Evolutionary conservation across 1,139 yeast genomes (phyloP), one percentile per base, ranked within the genome.

Genomic region (Candida sp.): DNA sequence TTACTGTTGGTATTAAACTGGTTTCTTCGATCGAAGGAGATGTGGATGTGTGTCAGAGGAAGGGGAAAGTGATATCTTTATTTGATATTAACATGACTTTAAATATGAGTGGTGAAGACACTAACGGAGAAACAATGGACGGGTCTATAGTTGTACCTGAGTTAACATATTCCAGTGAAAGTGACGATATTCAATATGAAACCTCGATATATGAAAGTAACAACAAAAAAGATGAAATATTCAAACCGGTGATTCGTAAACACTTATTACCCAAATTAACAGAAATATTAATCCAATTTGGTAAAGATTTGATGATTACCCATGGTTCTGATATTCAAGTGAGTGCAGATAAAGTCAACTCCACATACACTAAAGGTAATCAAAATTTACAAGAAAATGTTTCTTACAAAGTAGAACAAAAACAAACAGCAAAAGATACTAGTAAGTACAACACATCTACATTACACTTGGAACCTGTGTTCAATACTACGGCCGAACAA

Each of bases 41-140:
- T 55, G 96, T 90, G 48, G 98, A 90, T 60, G 98, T 93, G 30
- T 86, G 89, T 49, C 99, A 93, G 69, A 82, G 99, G 55, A 93
- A 95, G 66, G 99, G 99, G 19, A 91, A 93, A 62, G 95, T 93
- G 35, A 91, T 93, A 55, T 87, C 96, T 3, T 70, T 93, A 48
- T 93, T 88, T 63, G 99, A 93, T 59, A 70, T 95, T 61, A 78
- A 82, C 49, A 54, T 91, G 45, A 82, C 78, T 1, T 62, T 91
- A 48, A 73, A 71, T n/a, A 81, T 82, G 55, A 64, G 63, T 5
- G 93, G 95, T 7, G 55, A 56, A 33, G 67, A 61, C 7, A 68
- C 60, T 7, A 32, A n/a, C 19, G 34, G 34, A 11, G 34, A 32
- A 6, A 54, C 52, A 3, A 73, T 73, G 32, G 73, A 70, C 42